A percentile compares a stretch with the other conserved stretches of the same genome.
These are phyloP conservation scores for Fistulinella prunicolor DNA, from an alignment of 768 basidiomycete genomes.

Conservation along the genomic window DNA sequence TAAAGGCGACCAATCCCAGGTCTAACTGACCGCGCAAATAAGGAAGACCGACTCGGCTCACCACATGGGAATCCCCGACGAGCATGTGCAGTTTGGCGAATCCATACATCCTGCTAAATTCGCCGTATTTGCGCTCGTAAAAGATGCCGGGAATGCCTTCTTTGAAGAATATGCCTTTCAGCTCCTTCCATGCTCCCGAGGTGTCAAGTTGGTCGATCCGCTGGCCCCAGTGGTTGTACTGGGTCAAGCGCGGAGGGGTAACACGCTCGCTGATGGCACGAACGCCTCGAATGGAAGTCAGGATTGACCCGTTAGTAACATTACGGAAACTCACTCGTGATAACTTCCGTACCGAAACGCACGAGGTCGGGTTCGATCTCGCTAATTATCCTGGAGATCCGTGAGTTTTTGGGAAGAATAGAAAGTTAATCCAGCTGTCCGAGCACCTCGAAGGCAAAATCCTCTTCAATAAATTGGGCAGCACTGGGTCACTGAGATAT, in stretches of 20 bases:
- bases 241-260: conserved; percentile 51
- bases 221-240: conserved; percentile 73
- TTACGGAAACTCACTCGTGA: conserved; percentile 50
- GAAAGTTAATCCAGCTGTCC: conserved; percentile 3
- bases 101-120: conserved; percentile 58
- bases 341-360: conserved; percentile 53
- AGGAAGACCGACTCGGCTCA: conserved; percentile 23
- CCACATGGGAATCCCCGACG: conserved; percentile 62
- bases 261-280: conserved; percentile 45
- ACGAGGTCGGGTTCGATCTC: conserved; percentile 62
- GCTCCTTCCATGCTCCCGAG: conserved; percentile 67
- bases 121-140: conserved; percentile 60
- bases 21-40: not conserved
- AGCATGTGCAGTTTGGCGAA: conserved; percentile 66
- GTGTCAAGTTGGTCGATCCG: conserved; percentile 66
- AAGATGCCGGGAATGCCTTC: conserved; percentile 67
- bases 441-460: conserved; percentile 48
- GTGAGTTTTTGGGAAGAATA: not conserved
- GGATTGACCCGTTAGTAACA: no score
- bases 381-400: conserved; percentile 35
- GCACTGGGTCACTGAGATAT: conserved; percentile 57
- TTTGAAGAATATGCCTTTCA: conserved; percentile 62
- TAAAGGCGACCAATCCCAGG: conserved; percentile 20
- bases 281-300: conserved; percentile 40
- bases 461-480: conserved; percentile 59